These are phyloP conservation scores for Fusarium sp. DNA, from an alignment of 2,329 filamentous ascomycete species.

Conservation along the genomic window DNA sequence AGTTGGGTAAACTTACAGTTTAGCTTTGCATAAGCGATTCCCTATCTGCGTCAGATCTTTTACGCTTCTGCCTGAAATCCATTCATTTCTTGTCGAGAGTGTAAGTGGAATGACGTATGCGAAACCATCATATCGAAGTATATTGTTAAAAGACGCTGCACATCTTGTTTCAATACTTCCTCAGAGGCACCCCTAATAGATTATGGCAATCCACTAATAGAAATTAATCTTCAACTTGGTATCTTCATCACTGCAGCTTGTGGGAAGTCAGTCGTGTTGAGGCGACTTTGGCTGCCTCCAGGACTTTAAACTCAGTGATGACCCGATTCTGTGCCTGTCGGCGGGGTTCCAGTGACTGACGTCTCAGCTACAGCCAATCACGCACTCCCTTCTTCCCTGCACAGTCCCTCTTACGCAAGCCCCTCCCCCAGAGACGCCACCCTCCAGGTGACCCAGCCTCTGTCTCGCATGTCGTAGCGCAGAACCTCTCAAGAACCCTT, in stretches of 20 bases:
- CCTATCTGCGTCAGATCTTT: background rate
- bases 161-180: background rate
- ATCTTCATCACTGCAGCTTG: background rate
- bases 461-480: slow-evolving; percentile 9
- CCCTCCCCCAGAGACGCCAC: slow-evolving; percentile 32
- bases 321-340: slow-evolving; percentile 28
- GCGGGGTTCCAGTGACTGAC: slow-evolving; percentile 15
- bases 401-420: slow-evolving; percentile 34
- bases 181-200: background rate
- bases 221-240: background rate
- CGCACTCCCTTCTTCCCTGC: background rate
- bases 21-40: background rate
- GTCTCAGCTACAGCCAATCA: slow-evolving; percentile 18
- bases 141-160: background rate
- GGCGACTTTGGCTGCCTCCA: slow-evolving; percentile 17
- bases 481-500: slow-evolving; percentile 4
- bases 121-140: background rate
- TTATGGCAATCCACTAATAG: background rate
- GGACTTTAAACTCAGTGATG: slow-evolving; percentile 17
- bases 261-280: background rate
- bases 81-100: background rate
- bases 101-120: slow-evolving; percentile 23
- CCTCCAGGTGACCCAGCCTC: slow-evolving; percentile 25
- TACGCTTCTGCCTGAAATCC: slow-evolving; percentile 9
- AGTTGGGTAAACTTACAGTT: background rate